Evolutionary conservation across 805 yeast species (phyloP), one percentile per base, ranked within the genome.

Genomic region (Sporopachydermia lactativora): DNA sequence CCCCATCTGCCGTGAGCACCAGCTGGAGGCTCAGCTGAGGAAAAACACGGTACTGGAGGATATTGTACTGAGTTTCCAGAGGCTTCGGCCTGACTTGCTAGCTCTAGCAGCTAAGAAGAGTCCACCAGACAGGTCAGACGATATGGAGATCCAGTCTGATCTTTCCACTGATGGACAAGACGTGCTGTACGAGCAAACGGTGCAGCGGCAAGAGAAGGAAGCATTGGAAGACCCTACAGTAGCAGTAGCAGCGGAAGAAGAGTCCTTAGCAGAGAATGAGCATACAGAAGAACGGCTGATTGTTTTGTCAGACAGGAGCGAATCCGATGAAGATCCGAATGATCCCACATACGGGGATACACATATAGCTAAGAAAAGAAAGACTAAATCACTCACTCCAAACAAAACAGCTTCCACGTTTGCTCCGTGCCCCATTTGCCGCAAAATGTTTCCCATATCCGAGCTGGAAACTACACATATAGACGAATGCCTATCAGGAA

Each of bases 21-120:
- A 78, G 19, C 71, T 75, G 52, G 88, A 82, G 45, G 75, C 88
- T 39, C 71, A 72, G 47, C 58, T 88, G 38, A 68, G 77, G 44
- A 71, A 81, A 47, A 82, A 79, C 37, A 67, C 74, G 34, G 59
- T 78, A 4, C 57, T 85, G n/a, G 94, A 81, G 51, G 94, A 83
- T 46, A 61, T 82, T 0, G 77, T 74, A 1, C 56, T 58, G 34
- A 70, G 81, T 54, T 77, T 70, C 55, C 55, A 52, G 13, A 52
- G 55, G 8, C 43, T 70, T n/a, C 57, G 81, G 46, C 50, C 57
- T 2, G 58, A 57, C 4, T 49, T 74, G 24, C 18, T 68, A 8
- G 60, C 61, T 4, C 44, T 70, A 39, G 40, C 38, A 13, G 24
- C n/a, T 18, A 16, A 41, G 39, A 41, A 35, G 41, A n/a, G 43